Base-by-base conservation (phyloP, 192 early-diverging fungal species). In the Gamsiella multidivaricata region DNA sequence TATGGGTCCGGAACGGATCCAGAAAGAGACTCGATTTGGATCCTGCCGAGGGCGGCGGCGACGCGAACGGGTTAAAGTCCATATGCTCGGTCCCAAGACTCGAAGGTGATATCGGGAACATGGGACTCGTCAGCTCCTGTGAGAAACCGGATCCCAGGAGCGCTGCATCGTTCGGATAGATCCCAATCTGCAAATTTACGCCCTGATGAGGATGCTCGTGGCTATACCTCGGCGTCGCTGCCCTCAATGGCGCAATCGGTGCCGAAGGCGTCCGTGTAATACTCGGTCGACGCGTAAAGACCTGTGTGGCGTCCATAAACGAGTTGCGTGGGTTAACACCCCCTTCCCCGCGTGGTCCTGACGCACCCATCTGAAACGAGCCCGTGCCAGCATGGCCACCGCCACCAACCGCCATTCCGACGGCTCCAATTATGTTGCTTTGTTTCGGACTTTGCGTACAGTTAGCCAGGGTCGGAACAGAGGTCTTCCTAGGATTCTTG, bases 1-100 rank as follows among this genome's bases (percentile, higher is more conserved):
- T 71, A 3, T 62, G 43, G 18, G 69, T 63, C 43, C 60, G 29
- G 61, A 71, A 71, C 0, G 69, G 69, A 14, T 71, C 69, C 26
- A 37, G 36, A 23, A 62, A 10, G 18, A 32, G 15, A 42, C 56
- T 53, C 3, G 37, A 28, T 17, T 52, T 69, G 17, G 49, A 57
- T 1, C 17, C 29, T 12, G 60, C 69, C 0, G 69, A 63, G 2
- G 63, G 43, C 1, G 69, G 60, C 1, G 69, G 69, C n/a, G 69
- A 71, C 33, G 31, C 15, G 22, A 71, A 71, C 0, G 69, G 69
- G n/a, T 71, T 71, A 0, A 15, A 12, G 10, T 36, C 54, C 2
- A 22, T 14, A 20, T 11, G 3, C 0, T 50, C 39, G 12, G 54
- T 57, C 3, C 53, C 59, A 0, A 61, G 28, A 25, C 54, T 63